Evolutionary conservation across 2,329 filamentous ascomycete genomes (phyloP).

Genomic region (Ilyonectria destructans): DNA sequence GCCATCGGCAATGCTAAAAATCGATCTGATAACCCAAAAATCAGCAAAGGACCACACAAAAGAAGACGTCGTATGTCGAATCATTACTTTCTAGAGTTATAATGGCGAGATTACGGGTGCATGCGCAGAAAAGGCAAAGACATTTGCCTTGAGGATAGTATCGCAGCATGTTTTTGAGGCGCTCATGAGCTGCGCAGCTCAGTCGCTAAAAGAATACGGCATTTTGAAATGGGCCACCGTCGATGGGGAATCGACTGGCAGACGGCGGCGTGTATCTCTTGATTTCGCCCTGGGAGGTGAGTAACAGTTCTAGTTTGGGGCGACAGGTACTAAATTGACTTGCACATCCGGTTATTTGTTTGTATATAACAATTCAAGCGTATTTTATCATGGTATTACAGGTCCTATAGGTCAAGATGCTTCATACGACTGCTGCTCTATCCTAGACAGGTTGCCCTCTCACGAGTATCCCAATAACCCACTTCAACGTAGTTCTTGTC

Average conservation of each 20-base stretch:
- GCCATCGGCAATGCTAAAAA: neutral
- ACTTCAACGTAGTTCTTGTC: neutral
- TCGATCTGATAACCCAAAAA: neutral
- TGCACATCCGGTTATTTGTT: too few relatives aligned
- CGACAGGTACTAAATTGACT: too few relatives aligned
- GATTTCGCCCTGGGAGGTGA: neutral
- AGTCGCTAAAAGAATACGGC: neutral
- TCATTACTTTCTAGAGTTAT: neutral
- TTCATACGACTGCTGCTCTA: slow-evolving; percentile 39
- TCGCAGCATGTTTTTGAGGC: too few relatives aligned
- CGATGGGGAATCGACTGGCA: neutral
- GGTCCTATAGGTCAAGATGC: slow-evolving; percentile 33
- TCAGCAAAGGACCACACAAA: neutral
- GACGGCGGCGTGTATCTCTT: neutral
- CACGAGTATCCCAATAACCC: slow-evolving; percentile 1
- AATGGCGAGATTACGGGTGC: neutral
- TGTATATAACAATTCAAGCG: neutral
- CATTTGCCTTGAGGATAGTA: neutral
- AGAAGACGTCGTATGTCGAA: neutral
- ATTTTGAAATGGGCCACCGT: neutral
- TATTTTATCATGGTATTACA: slow-evolving; percentile 18
- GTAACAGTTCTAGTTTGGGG: neutral
- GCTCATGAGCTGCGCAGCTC: neutral
- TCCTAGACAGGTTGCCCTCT: slow-evolving; percentile 24
- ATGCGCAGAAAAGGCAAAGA: neutral